Evolutionary conservation across 345 rosid genomes (phyloP).

Genomic region (Bruguiera sexangula): DNA sequence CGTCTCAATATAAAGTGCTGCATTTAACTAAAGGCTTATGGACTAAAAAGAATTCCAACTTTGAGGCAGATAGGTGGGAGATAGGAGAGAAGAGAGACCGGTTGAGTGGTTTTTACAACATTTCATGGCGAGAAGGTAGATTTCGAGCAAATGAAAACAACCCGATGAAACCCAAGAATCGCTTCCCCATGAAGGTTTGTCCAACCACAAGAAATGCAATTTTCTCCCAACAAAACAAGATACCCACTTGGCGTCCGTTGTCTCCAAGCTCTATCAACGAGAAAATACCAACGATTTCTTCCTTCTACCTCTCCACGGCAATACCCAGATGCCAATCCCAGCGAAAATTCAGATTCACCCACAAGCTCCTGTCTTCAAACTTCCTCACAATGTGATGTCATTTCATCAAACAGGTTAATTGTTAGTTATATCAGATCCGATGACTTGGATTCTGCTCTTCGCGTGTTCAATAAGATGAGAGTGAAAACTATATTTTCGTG

Average conservation of each 20-base stretch:
- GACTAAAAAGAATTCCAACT: no score
- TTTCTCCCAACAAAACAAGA: conserved; percentile 6
- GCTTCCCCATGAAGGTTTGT: no score
- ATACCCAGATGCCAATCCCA: conserved; percentile 26
- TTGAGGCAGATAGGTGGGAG: no score
- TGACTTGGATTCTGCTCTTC: conserved; percentile 58
- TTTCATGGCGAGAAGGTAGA: no score
- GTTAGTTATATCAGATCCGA: conserved; percentile 45
- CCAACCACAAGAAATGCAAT: not conserved
- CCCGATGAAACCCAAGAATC: no score
- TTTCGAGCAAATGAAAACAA: no score
- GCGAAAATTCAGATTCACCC: not conserved
- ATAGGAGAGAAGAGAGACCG: no score
- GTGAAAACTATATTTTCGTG: conserved; percentile 59
- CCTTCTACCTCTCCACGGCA: conserved; percentile 18
- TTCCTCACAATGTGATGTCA: conserved; percentile 29
- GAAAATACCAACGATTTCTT: conserved; percentile 17
- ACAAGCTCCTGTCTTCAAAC: conserved; percentile 10
- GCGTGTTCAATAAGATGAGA: conserved; percentile 51
- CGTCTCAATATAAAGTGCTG: no score
- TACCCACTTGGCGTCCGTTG: no score
- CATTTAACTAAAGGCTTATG: no score
- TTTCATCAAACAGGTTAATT: conserved; percentile 53
- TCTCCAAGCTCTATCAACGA: no score
- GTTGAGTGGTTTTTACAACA: no score